Conservation (phyloP, 352 stramenopile species). For the Globisporangium cylindrosporum region DNA sequence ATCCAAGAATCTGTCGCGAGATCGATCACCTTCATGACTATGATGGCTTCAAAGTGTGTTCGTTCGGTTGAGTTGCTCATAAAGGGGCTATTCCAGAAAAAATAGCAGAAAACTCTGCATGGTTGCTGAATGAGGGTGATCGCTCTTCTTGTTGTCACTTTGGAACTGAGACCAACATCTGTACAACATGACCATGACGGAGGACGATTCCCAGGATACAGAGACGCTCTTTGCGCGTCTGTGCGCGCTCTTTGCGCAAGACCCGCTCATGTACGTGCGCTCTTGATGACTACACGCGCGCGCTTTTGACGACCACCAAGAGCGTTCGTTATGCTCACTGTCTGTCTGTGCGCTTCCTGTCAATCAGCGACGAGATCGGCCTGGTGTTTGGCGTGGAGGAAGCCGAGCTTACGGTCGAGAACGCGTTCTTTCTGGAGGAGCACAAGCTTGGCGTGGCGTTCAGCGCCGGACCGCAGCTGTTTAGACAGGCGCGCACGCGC, state of each 20-base stretch:
- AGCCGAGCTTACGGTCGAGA: conserved; percentile 41
- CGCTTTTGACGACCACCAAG: background rate
- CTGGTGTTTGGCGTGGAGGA: conserved; percentile 56
- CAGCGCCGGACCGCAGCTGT: conserved; percentile 42
- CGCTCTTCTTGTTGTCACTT: no score
- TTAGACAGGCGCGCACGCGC: conserved; percentile 45
- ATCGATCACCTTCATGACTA: no score
- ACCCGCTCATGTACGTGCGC: conserved; percentile 58
- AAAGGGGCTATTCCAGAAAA: no score
- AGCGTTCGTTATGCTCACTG: background rate
- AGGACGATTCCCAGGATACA: background rate
- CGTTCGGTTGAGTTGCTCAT: no score
- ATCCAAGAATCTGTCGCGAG: no score
- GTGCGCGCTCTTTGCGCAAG: conserved; percentile 47
- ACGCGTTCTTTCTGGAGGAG: conserved; percentile 62
- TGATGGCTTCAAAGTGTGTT: no score
- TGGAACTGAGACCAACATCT: background rate
- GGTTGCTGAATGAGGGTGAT: no score
- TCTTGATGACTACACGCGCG: background rate
- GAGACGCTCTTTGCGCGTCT: conserved; percentile 14
- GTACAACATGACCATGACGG: conserved; percentile 3
- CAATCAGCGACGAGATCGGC: conserved; percentile 69
- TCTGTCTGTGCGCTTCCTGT: background rate
- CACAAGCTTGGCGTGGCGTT: conserved; percentile 82
- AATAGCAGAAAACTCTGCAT: no score